Evolutionary conservation across 305 asterid species (phyloP), one percentile per base, ranked within the genome.

Genomic region (Plantago coronopus): DNA sequence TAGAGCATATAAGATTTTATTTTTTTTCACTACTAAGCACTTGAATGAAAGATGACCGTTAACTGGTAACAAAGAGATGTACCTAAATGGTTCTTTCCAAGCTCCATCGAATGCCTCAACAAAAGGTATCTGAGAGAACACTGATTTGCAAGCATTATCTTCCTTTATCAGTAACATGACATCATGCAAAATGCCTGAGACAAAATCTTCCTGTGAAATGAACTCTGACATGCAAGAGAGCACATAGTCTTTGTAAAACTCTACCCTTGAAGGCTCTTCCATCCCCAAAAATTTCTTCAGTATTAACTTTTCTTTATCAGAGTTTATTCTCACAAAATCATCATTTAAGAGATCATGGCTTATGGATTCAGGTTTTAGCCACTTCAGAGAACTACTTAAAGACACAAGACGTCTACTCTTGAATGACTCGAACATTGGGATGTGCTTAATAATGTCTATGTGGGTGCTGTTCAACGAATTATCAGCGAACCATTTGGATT

Each of bases 361-460:
- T 37, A 83, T 76, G 59, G 78, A 84, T 60, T 79, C 85, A 57
- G 98, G 98, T 76, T 79, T 83, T 66, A 91, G 93, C 95, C 95
- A 91, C 70, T 85, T 89, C 61, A 75, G 78, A 58, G 94, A 76
- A 75, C 83, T 76, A 73, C 83, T 81, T 70, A 91, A 72, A 63
- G 94, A 76, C 70, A 79, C 78, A 68, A 89, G 85, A 73, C 79
- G 82, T 78, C 97, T 83, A 74, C 84, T 84, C 85, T 76, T 80
- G 78, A 78, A 89, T 40, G 97, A 78, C 80, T 86, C 98, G 79
- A 91, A 91, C 98, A 91, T 89, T 49, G 98, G 98, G 68, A 91
- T 83, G 68, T 70, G 80, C 80, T 80, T 89, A 69, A 89, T 81
- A 63, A 83, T 71, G 72, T 73, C 63, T 57, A 89, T 71, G 66